phyloP scores from a whole-genome alignment of 208 protist species.

The Acanthamoeba healyi region DNA sequence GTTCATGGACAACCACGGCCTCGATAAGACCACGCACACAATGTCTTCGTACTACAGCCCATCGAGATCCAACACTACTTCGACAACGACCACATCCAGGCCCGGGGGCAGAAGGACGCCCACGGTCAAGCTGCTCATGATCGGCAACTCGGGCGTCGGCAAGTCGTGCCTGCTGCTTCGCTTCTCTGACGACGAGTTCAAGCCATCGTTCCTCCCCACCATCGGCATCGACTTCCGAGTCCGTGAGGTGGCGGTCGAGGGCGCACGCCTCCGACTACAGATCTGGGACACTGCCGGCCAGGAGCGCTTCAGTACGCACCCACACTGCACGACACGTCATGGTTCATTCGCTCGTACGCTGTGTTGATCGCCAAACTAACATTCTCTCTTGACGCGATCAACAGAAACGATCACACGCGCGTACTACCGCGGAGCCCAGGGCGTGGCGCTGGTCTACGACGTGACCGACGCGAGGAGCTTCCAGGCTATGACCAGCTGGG shows the following conservation, averaged over 20 bases:
- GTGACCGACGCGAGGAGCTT: constrained; percentile 92
- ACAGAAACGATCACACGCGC: constrained; percentile 76
- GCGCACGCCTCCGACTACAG: constrained; percentile 94
- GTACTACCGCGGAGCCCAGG: constrained; percentile 95
- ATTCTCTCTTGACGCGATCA: neutral
- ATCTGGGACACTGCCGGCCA: constrained; percentile 93
- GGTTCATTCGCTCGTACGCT: no score
- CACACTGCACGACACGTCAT: no score
- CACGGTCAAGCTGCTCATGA: constrained; percentile 39
- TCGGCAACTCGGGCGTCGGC: constrained; percentile 89
- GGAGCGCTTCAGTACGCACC: constrained; percentile 82
- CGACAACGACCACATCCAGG: neutral
- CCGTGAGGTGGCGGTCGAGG: constrained; percentile 93
- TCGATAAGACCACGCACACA: no score
- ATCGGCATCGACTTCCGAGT: constrained; percentile 95
- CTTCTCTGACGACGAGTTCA: constrained; percentile 1
- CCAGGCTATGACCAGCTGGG: constrained; percentile 93
- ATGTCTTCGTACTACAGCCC: no score
- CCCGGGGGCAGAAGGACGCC: neutral
- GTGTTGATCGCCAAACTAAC: neutral
- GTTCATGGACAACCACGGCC: neutral
- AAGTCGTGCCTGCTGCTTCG: constrained; percentile 93
- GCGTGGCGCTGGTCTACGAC: constrained; percentile 95
- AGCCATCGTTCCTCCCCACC: constrained; percentile 6
- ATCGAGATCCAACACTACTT: no score